Evolutionary conservation across 177 flowering plant genomes (phyloP).

Genomic region (Vitis hybrid): DNA sequence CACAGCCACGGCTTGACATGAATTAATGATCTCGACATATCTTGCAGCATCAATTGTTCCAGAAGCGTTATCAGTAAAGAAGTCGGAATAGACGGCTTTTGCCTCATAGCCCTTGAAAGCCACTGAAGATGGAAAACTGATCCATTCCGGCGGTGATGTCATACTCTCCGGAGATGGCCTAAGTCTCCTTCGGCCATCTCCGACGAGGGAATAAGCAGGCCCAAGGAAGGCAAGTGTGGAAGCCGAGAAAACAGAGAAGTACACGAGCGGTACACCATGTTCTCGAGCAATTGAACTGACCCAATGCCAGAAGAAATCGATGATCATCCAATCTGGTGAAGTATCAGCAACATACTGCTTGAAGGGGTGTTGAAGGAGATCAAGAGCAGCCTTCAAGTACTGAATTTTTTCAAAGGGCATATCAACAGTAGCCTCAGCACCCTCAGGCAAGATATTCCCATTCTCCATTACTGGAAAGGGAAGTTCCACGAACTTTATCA

Average conservation of each 20-base stretch:
- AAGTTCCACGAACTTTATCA: constrained; percentile 10
- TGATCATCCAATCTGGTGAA: constrained; percentile 23
- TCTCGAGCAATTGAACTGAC: neutral
- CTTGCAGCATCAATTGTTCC: constrained; percentile 10
- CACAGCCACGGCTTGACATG: constrained; percentile 5
- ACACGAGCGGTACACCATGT: neutral
- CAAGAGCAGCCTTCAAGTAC: constrained; percentile 22
- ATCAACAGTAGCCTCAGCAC: constrained; percentile 27
- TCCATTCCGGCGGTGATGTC: constrained; percentile 11
- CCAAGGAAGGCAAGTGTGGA: neutral
- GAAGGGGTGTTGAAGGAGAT: constrained; percentile 18
- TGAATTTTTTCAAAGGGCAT: constrained; percentile 10
- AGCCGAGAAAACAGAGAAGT: constrained; percentile 11
- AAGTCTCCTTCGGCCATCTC: neutral
- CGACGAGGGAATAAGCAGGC: neutral
- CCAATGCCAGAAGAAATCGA: constrained; percentile 18
- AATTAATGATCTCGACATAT: neutral
- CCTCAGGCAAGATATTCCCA: constrained; percentile 4
- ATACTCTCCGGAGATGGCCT: constrained; percentile 2
- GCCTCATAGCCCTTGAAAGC: constrained; percentile 8
- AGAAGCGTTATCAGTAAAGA: constrained; percentile 1
- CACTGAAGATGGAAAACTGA: constrained; percentile 6
- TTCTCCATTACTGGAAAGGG: constrained; percentile 6
- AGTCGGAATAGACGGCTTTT: neutral
- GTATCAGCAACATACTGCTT: neutral